Evolutionary conservation across 108 stramenopile species (phyloP).

Genomic region (Pseudonitzschia multistriata): DNA sequence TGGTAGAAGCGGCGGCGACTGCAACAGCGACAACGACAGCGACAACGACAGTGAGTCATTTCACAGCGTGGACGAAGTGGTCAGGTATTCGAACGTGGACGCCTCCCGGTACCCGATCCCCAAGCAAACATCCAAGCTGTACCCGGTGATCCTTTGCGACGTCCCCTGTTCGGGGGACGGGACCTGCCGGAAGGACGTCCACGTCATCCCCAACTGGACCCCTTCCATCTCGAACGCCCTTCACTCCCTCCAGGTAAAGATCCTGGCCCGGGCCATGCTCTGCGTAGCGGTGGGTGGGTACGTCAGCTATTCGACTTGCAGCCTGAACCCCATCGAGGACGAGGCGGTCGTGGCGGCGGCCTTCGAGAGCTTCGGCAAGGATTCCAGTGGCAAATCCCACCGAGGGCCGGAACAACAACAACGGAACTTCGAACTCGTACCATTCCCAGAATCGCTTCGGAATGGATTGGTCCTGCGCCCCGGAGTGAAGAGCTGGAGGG

Average conservation of each 20-base stretch:
- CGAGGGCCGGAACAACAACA: constrained; percentile 1
- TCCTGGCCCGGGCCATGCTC: constrained; percentile 63
- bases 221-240: constrained; percentile 55
- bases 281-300: constrained; percentile 70
- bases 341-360: constrained; percentile 89
- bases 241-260: constrained; percentile 75
- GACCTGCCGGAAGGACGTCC: constrained; percentile 80
- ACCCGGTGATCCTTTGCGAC: constrained; percentile 61
- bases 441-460: constrained; percentile 39
- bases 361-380: constrained; percentile 16
- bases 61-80: background rate
- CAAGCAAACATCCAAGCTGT: background rate
- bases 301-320: constrained; percentile 85
- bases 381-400: background rate
- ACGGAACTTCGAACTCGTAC: constrained; percentile 37
- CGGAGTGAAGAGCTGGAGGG: constrained; percentile 62
- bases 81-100: constrained; percentile 18
- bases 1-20: background rate
- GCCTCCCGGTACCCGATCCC: constrained; percentile 8
- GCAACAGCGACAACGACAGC: background rate
- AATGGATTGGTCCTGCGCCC: constrained; percentile 47
- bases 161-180: constrained; percentile 92
- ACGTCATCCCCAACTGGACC: constrained; percentile 74
- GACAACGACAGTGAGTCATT: background rate
- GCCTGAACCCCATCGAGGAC: constrained; percentile 89